A percentile compares a stretch with the other conserved stretches of the same genome.
These are phyloP conservation scores for Mortierella alpina DNA, from an alignment of 192 early-diverging fungal species.

Conservation along the genomic window DNA sequence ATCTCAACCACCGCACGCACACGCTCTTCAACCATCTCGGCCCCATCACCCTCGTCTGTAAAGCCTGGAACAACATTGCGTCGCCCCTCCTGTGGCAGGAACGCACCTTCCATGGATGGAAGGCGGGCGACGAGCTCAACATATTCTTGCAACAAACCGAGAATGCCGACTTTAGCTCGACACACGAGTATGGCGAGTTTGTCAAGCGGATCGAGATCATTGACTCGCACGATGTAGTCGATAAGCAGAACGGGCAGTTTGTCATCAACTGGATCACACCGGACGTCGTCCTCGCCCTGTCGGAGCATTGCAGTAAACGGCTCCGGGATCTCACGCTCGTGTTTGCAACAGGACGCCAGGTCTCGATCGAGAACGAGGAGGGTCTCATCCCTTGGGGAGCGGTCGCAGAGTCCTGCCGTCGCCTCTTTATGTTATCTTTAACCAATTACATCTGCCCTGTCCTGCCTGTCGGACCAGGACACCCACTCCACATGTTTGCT, in stretches of 20 bases:
- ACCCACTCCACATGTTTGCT: conserved; percentile 51
- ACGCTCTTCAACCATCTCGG: conserved; percentile 43
- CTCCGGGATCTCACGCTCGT: conserved; percentile 44
- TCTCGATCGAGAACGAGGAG: conserved; percentile 44
- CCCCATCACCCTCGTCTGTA: conserved; percentile 46
- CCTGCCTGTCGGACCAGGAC: conserved; percentile 30
- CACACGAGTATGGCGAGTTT: conserved; percentile 53
- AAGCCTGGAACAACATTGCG: conserved; percentile 46
- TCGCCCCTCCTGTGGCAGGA: conserved; percentile 53
- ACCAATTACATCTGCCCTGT: conserved; percentile 48
- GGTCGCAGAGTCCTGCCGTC: conserved; percentile 50
- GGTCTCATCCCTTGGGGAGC: conserved; percentile 50
- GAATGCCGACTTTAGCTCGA: conserved; percentile 52
- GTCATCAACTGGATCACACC: conserved; percentile 55
- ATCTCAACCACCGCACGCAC: conserved; percentile 47
- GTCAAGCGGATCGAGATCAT: conserved; percentile 53
- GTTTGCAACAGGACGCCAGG: conserved; percentile 48
- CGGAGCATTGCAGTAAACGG: conserved; percentile 48
- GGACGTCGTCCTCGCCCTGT: conserved; percentile 47
- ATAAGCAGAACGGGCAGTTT: conserved; percentile 53
- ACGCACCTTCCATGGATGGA: conserved; percentile 51
- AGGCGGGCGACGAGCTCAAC: conserved; percentile 48
- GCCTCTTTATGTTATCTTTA: conserved; percentile 39
- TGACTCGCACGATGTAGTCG: conserved; percentile 51
- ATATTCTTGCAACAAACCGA: conserved; percentile 44